phyloP scores from a whole-genome alignment of 2,329 filamentous ascomycete species.

The Ophiostoma novo-ulmi region DNA sequence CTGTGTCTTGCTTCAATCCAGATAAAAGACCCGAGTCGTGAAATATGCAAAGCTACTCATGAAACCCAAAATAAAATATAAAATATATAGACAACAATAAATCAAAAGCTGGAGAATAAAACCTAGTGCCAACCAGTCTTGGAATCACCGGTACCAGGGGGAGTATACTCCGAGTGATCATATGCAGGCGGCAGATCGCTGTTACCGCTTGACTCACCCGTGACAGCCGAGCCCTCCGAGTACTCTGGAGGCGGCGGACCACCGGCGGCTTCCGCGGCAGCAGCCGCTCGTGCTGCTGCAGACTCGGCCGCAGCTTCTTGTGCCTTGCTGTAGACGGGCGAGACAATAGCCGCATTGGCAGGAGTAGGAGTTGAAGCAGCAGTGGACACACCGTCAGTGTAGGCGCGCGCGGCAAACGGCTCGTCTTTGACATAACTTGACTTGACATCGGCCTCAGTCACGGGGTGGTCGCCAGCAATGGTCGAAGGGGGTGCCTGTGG shows the following conservation, averaged over 20 bases:
- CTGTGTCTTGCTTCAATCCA: neutral
- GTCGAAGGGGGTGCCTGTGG: neutral
- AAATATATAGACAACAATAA: neutral
- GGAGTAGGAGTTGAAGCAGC: neutral
- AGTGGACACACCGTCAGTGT: neutral
- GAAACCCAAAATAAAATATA: neutral
- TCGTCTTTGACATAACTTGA: conserved; percentile 21
- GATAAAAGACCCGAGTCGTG: neutral
- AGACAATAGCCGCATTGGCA: neutral
- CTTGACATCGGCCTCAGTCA: conserved; percentile 21
- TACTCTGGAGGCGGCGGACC: conserved; percentile 31
- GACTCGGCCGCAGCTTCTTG: conserved; percentile 27
- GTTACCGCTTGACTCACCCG: conserved; percentile 1
- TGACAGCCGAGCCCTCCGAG: conserved; percentile 21
- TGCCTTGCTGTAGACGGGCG: conserved; percentile 22
- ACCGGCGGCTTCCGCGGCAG: conserved; percentile 11
- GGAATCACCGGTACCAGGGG: conserved; percentile 28
- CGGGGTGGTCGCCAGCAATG: neutral
- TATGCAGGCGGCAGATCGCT: conserved; percentile 33
- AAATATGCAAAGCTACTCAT: neutral
- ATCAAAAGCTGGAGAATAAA: neutral
- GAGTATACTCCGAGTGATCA: conserved; percentile 28
- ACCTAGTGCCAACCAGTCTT: conserved; percentile 2
- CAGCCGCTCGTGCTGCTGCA: conserved; percentile 29
- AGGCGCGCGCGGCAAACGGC: neutral